Conservation (phyloP, 208 protist species). For the Acanthamoeba sp. region DNA sequence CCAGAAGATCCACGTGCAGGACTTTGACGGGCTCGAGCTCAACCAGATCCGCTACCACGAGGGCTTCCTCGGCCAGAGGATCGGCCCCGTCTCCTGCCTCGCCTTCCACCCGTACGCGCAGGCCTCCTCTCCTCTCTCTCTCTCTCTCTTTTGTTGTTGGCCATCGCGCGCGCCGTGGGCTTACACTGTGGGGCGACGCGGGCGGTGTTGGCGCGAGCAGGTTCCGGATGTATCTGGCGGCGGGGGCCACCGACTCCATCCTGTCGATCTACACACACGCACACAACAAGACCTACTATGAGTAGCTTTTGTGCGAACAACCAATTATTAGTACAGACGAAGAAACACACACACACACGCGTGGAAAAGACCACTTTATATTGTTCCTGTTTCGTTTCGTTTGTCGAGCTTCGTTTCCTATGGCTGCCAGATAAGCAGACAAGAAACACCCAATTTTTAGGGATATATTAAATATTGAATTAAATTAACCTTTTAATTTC, state of each 20-base stretch:
- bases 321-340: no score
- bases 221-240: constrained; percentile 78
- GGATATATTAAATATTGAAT: no score
- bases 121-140: not conserved
- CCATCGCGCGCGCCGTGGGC: not conserved
- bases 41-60: constrained; percentile 87
- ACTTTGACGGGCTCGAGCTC: constrained; percentile 81
- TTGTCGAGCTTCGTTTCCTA: no score
- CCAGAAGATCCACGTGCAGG: constrained; percentile 80
- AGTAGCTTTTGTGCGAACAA: no score
- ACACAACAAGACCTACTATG: constrained; percentile 65
- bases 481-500: no score
- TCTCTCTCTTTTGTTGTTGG: not conserved
- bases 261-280: constrained; percentile 85
- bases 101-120: constrained; percentile 86
- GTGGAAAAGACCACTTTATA: no score
- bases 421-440: no score
- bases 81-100: constrained; percentile 86
- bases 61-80: constrained; percentile 89
- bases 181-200: not conserved
- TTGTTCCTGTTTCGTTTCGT: no score
- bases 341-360: no score
- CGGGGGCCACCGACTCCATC: constrained; percentile 86
- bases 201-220: constrained; percentile 22
- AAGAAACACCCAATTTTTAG: no score